phyloP scores from a whole-genome alignment of 345 rosid species.

The Salix brachista region DNA sequence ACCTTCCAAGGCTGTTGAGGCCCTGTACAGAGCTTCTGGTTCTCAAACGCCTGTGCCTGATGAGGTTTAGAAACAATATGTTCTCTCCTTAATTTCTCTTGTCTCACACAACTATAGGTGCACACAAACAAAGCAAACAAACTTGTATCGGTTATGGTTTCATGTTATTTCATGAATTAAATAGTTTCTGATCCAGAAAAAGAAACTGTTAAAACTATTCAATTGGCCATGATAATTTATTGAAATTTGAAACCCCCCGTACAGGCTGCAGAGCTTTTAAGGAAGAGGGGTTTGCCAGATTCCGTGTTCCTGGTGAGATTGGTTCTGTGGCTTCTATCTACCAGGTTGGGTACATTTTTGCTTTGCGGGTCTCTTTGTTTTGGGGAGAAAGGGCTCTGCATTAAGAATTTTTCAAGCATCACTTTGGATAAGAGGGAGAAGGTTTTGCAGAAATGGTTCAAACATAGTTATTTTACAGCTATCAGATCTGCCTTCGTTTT shows the following conservation, averaged over 20 bases:
- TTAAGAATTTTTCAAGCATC: constrained; percentile 43
- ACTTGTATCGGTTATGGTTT: too few relatives aligned
- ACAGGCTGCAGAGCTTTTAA: constrained; percentile 42
- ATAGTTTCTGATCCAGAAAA: background rate
- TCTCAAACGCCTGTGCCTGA: constrained; percentile 36
- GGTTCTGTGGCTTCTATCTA: constrained; percentile 43
- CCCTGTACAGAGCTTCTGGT: constrained; percentile 48
- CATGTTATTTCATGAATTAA: too few relatives aligned
- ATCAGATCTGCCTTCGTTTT: constrained; percentile 45
- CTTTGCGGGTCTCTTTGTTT: constrained; percentile 59
- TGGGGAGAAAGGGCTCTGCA: constrained; percentile 42
- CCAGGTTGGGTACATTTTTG: constrained; percentile 65
- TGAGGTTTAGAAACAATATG: constrained; percentile 27
- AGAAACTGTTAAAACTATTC: background rate
- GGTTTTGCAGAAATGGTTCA: constrained; percentile 50
- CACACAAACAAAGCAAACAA: too few relatives aligned
- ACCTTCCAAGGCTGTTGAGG: constrained; percentile 23
- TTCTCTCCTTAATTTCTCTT: background rate
- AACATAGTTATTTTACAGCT: constrained; percentile 38
- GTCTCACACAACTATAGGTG: too few relatives aligned
- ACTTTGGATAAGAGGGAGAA: constrained; percentile 55
- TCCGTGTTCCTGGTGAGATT: constrained; percentile 36
- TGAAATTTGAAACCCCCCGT: background rate
- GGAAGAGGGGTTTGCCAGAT: constrained; percentile 27
- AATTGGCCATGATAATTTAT: background rate